A percentile compares a stretch with the other conserved stretches of the same genome.
These are phyloP conservation scores for Sinapis alba DNA, from an alignment of 441 rosid species.

Conservation along the genomic window DNA sequence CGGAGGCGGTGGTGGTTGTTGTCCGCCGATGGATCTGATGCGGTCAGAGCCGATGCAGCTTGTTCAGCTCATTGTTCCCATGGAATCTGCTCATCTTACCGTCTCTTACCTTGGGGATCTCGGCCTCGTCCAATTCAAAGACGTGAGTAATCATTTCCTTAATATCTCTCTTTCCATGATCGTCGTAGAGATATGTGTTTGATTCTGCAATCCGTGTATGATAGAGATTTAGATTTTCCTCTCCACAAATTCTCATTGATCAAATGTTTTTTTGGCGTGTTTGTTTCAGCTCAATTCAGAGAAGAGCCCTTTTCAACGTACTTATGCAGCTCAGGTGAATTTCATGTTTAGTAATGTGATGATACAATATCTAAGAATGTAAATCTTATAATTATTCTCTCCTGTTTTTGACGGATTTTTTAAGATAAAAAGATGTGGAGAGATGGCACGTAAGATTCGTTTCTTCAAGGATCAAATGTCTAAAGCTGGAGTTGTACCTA, in stretches of 20 bases:
- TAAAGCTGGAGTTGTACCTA: slow-evolving; percentile 65
- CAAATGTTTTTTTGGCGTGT: neutral
- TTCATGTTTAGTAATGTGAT: neutral
- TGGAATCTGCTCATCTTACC: slow-evolving; percentile 83
- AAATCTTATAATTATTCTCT: slow-evolving; percentile 8
- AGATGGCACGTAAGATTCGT: slow-evolving; percentile 82
- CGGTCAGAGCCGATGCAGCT: slow-evolving; percentile 90
- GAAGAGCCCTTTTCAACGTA: slow-evolving; percentile 89
- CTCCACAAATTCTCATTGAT: neutral
- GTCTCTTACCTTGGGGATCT: slow-evolving; percentile 87
- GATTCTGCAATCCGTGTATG: slow-evolving; percentile 2
- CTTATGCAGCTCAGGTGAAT: slow-evolving; percentile 85
- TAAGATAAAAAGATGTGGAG: slow-evolving; percentile 89
- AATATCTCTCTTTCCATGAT: neutral
- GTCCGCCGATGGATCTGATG: slow-evolving; percentile 89
- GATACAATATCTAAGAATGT: too few species aligned
- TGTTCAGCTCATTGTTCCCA: slow-evolving; percentile 81
- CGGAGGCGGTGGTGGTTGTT: slow-evolving; percentile 64
- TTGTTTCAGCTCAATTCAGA: slow-evolving; percentile 79
- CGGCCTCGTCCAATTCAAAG: slow-evolving; percentile 89
- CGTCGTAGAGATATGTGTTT: neutral
- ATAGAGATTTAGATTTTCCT: neutral
- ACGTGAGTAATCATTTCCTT: slow-evolving; percentile 51
- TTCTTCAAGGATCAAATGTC: slow-evolving; percentile 89
- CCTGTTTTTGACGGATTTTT: slow-evolving; percentile 11